Conservation (phyloP, 768 basidiomycete genomes). For the Asterophora lycoperdoides region DNA sequence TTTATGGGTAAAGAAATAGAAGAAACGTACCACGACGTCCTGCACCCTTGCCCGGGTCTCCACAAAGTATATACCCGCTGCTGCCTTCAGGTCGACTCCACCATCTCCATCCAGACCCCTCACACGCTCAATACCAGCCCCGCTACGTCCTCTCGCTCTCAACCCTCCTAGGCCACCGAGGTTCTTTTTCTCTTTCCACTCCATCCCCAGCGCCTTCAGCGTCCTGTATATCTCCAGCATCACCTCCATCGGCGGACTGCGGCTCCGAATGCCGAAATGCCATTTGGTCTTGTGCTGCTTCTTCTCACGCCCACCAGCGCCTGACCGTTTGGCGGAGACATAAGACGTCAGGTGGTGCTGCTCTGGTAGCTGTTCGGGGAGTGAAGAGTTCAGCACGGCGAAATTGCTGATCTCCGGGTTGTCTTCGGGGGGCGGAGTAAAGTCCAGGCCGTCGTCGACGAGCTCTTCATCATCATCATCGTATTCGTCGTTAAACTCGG, state of each 20-base stretch:
- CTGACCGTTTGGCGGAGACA: conserved; percentile 49
- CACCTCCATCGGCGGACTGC: conserved; percentile 96
- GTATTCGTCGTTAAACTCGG: conserved; percentile 63
- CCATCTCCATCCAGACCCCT: conserved; percentile 57
- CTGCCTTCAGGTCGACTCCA: conserved; percentile 60
- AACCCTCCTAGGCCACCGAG: conserved; percentile 67
- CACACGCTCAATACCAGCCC: conserved; percentile 55
- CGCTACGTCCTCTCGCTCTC: conserved; percentile 27
- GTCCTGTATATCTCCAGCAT: conserved; percentile 98
- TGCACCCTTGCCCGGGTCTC: conserved; percentile 89
- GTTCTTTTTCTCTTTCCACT: conserved; percentile 92
- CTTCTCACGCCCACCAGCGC: conserved; percentile 41
- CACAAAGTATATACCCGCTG: conserved; percentile 84
- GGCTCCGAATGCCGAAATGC: conserved; percentile 97
- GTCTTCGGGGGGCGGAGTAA: conserved; percentile 20
- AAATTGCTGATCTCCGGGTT: conserved; percentile 57
- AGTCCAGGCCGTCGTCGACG: conserved; percentile 37
- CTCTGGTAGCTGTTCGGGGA: conserved; percentile 58
- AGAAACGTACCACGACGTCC: conserved; percentile 77
- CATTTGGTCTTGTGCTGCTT: conserved; percentile 83
- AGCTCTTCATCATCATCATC: conserved; percentile 44
- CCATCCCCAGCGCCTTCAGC: conserved; percentile 85
- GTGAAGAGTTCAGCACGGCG: conserved; percentile 85
- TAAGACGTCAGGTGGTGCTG: conserved; percentile 72
- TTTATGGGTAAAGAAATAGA: conserved; percentile 2